Conservation (phyloP, 2,329 filamentous ascomycete species). For the Colletotrichum sp. region DNA sequence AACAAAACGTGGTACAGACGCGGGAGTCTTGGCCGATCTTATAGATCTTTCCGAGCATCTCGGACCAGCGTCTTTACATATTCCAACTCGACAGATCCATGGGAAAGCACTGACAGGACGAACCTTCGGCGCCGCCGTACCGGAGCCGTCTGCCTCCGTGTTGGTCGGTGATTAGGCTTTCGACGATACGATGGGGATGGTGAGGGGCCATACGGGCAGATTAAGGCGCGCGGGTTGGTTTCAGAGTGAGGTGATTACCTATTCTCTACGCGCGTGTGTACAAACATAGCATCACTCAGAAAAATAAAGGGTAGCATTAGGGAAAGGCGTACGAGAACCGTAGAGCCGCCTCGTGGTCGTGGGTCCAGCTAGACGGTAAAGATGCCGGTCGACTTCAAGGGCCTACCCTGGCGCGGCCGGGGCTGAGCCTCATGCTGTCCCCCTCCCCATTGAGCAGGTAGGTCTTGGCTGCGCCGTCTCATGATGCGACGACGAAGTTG, state of each 20-base stretch:
- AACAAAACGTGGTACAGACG: neutral
- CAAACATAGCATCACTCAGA: neutral
- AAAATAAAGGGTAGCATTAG: neutral
- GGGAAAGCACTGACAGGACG: neutral
- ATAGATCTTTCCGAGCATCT: neutral
- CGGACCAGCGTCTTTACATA: neutral
- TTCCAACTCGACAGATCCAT: neutral
- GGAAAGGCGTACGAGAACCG: neutral
- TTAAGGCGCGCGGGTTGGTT: neutral
- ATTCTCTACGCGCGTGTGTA: neutral
- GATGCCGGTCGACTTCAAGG: neutral
- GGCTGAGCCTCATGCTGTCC: neutral
- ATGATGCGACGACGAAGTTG: neutral
- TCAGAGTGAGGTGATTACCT: neutral
- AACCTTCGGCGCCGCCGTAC: neutral
- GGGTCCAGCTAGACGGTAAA: neutral
- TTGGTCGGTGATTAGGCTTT: neutral
- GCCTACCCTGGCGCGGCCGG: neutral
- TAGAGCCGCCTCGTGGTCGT: neutral
- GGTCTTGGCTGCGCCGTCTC: slow-evolving; percentile 10
- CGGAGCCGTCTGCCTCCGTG: neutral
- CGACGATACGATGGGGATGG: neutral
- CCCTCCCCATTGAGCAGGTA: neutral
- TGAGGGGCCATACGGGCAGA: neutral
- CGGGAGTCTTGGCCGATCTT: neutral